Evolutionary conservation across 164 flowering plant species (phyloP), one percentile per base, ranked within the genome.

Genomic region (Vitis rotundifolia): DNA sequence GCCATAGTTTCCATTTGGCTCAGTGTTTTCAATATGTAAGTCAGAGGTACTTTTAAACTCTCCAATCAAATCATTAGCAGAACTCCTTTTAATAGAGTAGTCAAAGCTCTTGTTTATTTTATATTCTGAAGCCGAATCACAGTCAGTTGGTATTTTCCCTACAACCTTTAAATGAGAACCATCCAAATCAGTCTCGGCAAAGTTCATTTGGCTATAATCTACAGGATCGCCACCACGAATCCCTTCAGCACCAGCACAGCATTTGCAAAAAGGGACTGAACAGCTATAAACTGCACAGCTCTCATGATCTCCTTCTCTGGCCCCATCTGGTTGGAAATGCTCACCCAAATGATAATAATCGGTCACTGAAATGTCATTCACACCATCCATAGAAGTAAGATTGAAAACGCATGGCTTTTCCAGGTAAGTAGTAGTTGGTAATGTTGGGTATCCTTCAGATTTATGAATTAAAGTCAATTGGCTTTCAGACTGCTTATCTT

Each of bases 371-470:
- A 67, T 67, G 28, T 71, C 76, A 57, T 73, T 75, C 11, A 64
- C 71, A 58, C 71, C 64, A 51, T 78, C 77, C 11, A 49, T 8
- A 0, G 77, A 56, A 7, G 72, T 12, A 64, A 69, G 54, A 59
- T 68, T 63, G 37, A 63, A 59, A 66, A 79, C 68, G 64, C 73
- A 80, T 0, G 75, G 73, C 71, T 82, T 75, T 44, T 82, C 86
- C 70, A 77, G 73, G 71, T 62, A 77, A 68, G 77, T 76, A 51
- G 59, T 59, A 48, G 70, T 71, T 2, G 73, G 29, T 26, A 58
- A 79, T 5, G 79, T 50, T 64, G 75, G 79, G 56, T 74, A 76
- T 65, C 69, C 84, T 73, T 82, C 82, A 1, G 74, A 54, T 63
- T 78, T 69, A 53, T 63, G 64, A 71, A 71, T 63, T 10, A 68